Base-by-base conservation (phyloP, 768 basidiomycete species). In the Plicaturopsis crispa region DNA sequence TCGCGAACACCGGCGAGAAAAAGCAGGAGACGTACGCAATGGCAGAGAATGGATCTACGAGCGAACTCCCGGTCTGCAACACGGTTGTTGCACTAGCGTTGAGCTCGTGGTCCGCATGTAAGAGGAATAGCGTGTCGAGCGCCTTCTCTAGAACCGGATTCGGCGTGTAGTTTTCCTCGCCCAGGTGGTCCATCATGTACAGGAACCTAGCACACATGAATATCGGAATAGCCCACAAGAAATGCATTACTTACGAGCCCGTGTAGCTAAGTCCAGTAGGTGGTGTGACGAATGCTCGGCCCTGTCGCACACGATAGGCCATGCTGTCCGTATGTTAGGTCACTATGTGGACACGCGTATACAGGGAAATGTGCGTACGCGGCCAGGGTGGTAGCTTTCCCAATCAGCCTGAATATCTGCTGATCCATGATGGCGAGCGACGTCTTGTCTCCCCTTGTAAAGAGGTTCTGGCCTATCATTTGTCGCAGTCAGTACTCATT, bases 251-350 rank as follows among this genome's bases (percentile, higher is more conserved):
- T 49, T 51, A 85, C 84, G 84, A 84, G 57, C 79, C 88, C 3
- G 89, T 77, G 48, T 92, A 92, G 51, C 79, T 84, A 36, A 91
- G 68, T 0, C 84, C 85, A 1, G 78, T 76, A 5, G 88, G 89
- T 3, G 91, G 88, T 0, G 70, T 73, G 13, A 92, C 87, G 51
- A 94, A 93, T 35, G 85, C 78, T 41, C 91, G 73, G 24, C 91
- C 91, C 64, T 90, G 88, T 28, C 91, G 82, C 23, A 93, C 75
- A 21, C 91, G 87, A 57, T 92, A 94, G 0, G 91, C 90, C 89
- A 93, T 92, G 3, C 84, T 85, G 50, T 14, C 41, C 7, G 21
- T n/a, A 35, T 24, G 12, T 21, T 46, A n/a, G 34, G 22, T 24
- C 24, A 11, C 19, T 33, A 35, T 30, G 17, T 36, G 33, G 16